Evolutionary conservation across 2,329 filamentous ascomycete genomes (phyloP), one percentile per base, ranked within the genome.

Genomic region (Ophiostoma tasmaniense): DNA sequence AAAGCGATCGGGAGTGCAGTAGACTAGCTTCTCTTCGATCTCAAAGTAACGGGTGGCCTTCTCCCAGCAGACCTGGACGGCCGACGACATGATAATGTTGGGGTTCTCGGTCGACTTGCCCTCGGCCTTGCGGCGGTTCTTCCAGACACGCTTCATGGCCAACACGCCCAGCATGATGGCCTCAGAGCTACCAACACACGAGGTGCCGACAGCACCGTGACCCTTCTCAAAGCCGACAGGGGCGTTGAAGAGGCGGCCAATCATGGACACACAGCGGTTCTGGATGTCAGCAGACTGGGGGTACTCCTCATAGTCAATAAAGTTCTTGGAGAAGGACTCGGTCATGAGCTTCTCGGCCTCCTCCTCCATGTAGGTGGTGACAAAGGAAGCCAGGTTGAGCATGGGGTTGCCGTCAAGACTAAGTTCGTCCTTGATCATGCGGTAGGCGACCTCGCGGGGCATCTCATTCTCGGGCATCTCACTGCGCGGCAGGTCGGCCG

Each of bases 11-110:
- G 80, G 79, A 0, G 85, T 85, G 78, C 87, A 89, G 78, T 86
- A 88, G 39, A 89, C 86, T 10, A 85, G 93, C 80, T 91, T 92
- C 82, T 97, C 93, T 74, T 97, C 94, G 59, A 97, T 86, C 75
- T 98, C 94, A 75, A 96, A 95, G 81, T 96, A 96, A 67, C 92
- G 85, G 4, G 90, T 87, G 0, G 90, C 89, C 82, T 97, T 97
- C 79, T 97, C 93, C 93, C 93, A 97, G 84, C 93, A 97, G 55
- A 97, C 94, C 80, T 98, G 94, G 1, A 97, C 94, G 39, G 94
- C 93, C 33, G 91, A 92, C 75, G 91, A 95, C 94, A 98, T 97
- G 82, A 98, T 82, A 71, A 98, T 89, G 80, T 98, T 98, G 68
- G 94, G 94, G 62, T 85, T 85, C 72, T 93, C 91, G 71, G 79